phyloP scores from a whole-genome alignment of 1,139 yeast genomes.

The Eremothecium cymbalariae region DNA sequence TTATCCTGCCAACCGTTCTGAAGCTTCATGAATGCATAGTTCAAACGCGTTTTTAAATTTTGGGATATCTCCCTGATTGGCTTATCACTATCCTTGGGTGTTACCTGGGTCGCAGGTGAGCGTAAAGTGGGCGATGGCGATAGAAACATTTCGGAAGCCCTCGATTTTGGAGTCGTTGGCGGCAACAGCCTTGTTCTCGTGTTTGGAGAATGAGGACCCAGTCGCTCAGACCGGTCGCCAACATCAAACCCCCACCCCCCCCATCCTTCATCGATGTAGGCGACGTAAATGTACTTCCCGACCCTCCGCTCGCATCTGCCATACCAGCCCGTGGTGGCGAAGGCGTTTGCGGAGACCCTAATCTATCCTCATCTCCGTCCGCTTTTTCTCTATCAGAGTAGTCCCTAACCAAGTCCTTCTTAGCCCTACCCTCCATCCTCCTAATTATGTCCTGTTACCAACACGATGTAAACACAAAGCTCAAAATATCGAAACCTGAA shows the following conservation, averaged over 20 bases:
- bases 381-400: slow-evolving; percentile 7
- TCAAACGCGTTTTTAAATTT: slow-evolving; percentile 38
- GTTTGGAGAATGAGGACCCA: slow-evolving; percentile 16
- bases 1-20: slow-evolving; percentile 38
- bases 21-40: slow-evolving; percentile 41
- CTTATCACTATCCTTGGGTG: slow-evolving; percentile 25
- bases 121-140: slow-evolving; percentile 35
- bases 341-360: slow-evolving; percentile 20
- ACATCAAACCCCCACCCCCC: slow-evolving; percentile 1
- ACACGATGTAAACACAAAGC: no score
- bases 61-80: slow-evolving; percentile 38
- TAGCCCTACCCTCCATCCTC: no score
- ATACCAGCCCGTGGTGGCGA: slow-evolving; percentile 15
- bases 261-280: slow-evolving; percentile 13
- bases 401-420: no score
- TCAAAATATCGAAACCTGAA: no score
- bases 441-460: no score
- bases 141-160: slow-evolving; percentile 23
- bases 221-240: background rate
- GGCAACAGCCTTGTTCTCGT: slow-evolving; percentile 22
- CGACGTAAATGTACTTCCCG: slow-evolving; percentile 22
- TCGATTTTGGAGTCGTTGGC: slow-evolving; percentile 35
- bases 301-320: slow-evolving; percentile 3
- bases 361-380: slow-evolving; percentile 13
- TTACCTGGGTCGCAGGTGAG: slow-evolving; percentile 29